phyloP scores from a whole-genome alignment of 169 alveolate genomes.

The Plasmodium chabaudi region DNA sequence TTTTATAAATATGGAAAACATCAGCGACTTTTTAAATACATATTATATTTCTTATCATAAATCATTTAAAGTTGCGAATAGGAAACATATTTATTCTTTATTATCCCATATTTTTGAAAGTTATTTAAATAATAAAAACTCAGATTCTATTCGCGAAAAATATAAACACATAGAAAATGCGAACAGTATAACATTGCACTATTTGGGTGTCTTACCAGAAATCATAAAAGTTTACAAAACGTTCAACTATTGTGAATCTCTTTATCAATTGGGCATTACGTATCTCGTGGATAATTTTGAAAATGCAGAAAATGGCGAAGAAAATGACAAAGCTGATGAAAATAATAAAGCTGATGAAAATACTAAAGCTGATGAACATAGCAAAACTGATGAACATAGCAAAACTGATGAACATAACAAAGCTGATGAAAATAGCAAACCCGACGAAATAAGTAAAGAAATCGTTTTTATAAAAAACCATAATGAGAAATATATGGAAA shows the following conservation, averaged over 20 bases:
- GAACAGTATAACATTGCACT: constrained; percentile 11
- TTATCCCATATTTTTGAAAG: constrained; percentile 63
- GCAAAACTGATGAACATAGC: not conserved
- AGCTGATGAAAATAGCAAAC: not conserved
- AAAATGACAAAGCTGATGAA: not conserved
- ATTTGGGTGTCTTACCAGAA: constrained; percentile 52
- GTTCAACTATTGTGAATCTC: constrained; percentile 45
- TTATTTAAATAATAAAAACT: constrained; percentile 14
- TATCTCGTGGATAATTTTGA: constrained; percentile 6
- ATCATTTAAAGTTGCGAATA: constrained; percentile 41
- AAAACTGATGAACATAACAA: not conserved
- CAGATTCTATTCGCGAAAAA: not conserved
- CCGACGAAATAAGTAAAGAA: constrained; percentile 22
- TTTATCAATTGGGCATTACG: constrained; percentile 31
- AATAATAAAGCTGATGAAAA: not conserved
- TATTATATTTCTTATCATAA: constrained; percentile 46
- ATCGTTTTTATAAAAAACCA: constrained; percentile 20
- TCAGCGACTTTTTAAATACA: constrained; percentile 50
- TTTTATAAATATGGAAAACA: constrained; percentile 42
- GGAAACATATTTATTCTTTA: constrained; percentile 35
- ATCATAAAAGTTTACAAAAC: constrained; percentile 59
- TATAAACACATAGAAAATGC: constrained; percentile 11
- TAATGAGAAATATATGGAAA: constrained; percentile 40
- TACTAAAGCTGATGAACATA: not conserved
- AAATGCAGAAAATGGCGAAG: not conserved